Base-by-base conservation (phyloP, 352 stramenopile species). In the Globisporangium camurandrum region DNA sequence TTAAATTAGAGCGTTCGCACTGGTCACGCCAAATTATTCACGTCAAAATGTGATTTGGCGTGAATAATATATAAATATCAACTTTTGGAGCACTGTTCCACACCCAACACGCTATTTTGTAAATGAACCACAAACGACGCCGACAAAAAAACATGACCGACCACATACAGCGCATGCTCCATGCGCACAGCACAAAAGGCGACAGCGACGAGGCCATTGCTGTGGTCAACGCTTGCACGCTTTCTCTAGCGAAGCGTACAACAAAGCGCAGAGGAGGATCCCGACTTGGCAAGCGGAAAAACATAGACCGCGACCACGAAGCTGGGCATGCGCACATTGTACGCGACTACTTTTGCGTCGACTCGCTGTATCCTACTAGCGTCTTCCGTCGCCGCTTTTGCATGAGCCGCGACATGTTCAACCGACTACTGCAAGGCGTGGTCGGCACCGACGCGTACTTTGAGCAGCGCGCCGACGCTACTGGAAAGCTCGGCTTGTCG, bases 231-330 rank as follows among this genome's bases (percentile, higher is more conserved):
- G n/a, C n/a, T 34, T 12, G 30, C 9, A 8, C 30, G 30, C 30
- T 8, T 34, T 34, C 30, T 14, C 30, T 34, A 12, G 12, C 9
- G 30, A 37, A 19, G 23, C 27, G n/a, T n/a, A 41, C 36, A 10
- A 41, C 36, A 46, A 43, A n/a, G 36, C 27, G 37, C n/a, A 50
- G 42, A 26, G 37, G 51, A 17, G 51, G 51, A 9, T 58, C 51
- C 8, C 37, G 19, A 9, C 36, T 9, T 17, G 33, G 44, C 6
- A 28, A 45, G 31, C 27, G 44, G 3, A 5, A 14, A 8, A 59
- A 49, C 31, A 46, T 42, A 23, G 43, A 54, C 7, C 46, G 46
- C 17, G 22, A 49, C 31, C 54, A 54, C 23, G 26, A n/a, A 37
- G 36, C 16, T 8, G 52, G 54, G 2, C 40, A 60, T 23, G n/a